Conservation (phyloP, 331 rosid species). For the Stylosanthes scabra region DNA sequence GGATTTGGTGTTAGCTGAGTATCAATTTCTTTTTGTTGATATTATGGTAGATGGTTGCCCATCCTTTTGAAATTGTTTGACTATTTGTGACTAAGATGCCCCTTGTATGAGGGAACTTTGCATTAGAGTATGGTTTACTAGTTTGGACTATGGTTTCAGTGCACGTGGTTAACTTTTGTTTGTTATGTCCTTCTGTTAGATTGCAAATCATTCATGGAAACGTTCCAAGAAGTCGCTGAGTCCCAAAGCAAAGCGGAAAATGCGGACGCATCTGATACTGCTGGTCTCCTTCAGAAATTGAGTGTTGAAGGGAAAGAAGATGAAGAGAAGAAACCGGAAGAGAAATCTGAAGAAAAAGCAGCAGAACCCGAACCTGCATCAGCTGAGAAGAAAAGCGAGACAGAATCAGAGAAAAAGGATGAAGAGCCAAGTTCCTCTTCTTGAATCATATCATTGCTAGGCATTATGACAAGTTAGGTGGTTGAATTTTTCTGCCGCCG, state of each 20-base stretch:
- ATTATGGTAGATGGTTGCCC: constrained; percentile 3
- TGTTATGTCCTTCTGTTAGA: constrained; percentile 44
- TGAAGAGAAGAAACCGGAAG: constrained; percentile 25
- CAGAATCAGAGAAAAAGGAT: constrained; percentile 49
- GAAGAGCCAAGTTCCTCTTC: constrained; percentile 55
- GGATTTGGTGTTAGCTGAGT: background rate
- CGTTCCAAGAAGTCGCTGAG: constrained; percentile 82
- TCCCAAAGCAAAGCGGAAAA: constrained; percentile 67
- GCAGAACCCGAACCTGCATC: constrained; percentile 35
- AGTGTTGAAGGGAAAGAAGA: constrained; percentile 56
- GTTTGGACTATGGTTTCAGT: background rate
- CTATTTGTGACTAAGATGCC: background rate
- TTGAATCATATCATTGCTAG: constrained; percentile 39
- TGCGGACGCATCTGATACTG: constrained; percentile 67
- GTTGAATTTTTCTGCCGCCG: constrained; percentile 37
- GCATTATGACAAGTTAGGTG: constrained; percentile 45
- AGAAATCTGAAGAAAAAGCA: constrained; percentile 47
- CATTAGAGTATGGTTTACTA: background rate
- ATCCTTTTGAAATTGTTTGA: background rate
- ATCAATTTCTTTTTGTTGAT: constrained; percentile 6
- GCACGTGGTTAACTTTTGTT: constrained; percentile 1
- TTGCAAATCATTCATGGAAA: constrained; percentile 78
- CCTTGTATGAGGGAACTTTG: background rate
- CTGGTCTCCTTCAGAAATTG: constrained; percentile 69
- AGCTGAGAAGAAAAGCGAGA: constrained; percentile 44